Evolutionary conservation across 2,329 filamentous ascomycete genomes (phyloP).

Genomic region (Ilyonectria destructans): DNA sequence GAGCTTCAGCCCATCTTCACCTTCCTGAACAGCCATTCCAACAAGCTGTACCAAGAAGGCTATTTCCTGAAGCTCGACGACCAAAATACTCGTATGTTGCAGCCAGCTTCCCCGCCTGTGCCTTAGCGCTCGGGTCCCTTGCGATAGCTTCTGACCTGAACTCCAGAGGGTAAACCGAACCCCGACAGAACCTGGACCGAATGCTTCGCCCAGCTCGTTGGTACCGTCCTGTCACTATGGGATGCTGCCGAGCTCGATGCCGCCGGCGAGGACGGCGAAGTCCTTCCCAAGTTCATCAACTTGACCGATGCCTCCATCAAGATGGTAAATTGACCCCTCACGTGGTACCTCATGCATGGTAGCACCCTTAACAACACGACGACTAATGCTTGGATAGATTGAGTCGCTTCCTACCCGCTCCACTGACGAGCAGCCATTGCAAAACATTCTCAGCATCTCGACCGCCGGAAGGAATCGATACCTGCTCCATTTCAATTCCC

Average conservation of each 20-base stretch:
- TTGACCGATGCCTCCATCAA: slow-evolving; percentile 97
- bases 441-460: slow-evolving; percentile 96
- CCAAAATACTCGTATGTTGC: slow-evolving; percentile 84
- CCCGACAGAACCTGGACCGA: slow-evolving; percentile 93
- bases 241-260: slow-evolving; percentile 93
- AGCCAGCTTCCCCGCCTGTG: slow-evolving; percentile 16
- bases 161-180: slow-evolving; percentile 87
- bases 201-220: slow-evolving; percentile 96
- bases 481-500: slow-evolving; percentile 94
- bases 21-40: slow-evolving; percentile 93
- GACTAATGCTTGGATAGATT: slow-evolving; percentile 70
- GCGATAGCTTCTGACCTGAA: slow-evolving; percentile 23
- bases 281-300: slow-evolving; percentile 94
- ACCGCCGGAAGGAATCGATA: slow-evolving; percentile 97
- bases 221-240: slow-evolving; percentile 95
- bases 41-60: slow-evolving; percentile 97
- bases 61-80: slow-evolving; percentile 98
- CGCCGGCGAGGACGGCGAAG: slow-evolving; percentile 87
- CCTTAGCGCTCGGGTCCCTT: slow-evolving; percentile 33
- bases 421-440: slow-evolving; percentile 82
- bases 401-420: slow-evolving; percentile 91
- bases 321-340: slow-evolving; percentile 77
- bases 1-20: slow-evolving; percentile 96
- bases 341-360: background rate
- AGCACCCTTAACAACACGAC: slow-evolving; percentile 9